These are phyloP conservation scores for Mycena citricolor DNA, from an alignment of 1,284 basidiomycete genomes.

Conservation along the genomic window DNA sequence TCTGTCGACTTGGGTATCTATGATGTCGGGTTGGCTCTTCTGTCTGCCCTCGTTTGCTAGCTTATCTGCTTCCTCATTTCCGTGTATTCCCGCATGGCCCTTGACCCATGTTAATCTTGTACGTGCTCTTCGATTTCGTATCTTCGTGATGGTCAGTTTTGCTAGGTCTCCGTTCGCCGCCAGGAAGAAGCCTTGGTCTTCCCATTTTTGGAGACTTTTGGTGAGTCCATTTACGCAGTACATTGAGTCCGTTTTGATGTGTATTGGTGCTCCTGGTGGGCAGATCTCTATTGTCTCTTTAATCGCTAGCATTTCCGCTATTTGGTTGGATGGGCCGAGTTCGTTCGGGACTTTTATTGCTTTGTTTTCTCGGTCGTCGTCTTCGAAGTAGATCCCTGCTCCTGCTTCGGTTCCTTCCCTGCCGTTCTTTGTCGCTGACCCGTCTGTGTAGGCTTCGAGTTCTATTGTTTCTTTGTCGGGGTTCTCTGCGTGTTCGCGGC, in stretches of 20 bases:
- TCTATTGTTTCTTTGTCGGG: background rate
- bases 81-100: constrained; percentile 10
- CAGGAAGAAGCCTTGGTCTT: constrained; percentile 10
- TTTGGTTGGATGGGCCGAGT: constrained; percentile 4
- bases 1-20: background rate
- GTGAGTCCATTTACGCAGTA: constrained; percentile 5
- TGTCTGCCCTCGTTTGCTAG: constrained; percentile 1
- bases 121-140: constrained; percentile 2
- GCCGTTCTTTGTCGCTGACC: constrained; percentile 6
- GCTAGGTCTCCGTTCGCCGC: constrained; percentile 6
- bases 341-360: background rate
- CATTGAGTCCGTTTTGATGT: constrained; percentile 9
- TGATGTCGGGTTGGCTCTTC: background rate
- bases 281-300: constrained; percentile 1
- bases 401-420: constrained; percentile 15
- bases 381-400: constrained; percentile 25
- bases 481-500: background rate
- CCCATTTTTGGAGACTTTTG: constrained; percentile 4
- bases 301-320: constrained; percentile 1
- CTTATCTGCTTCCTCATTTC: constrained; percentile 13
- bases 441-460: constrained; percentile 10
- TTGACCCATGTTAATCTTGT: constrained; percentile 14
- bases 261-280: constrained; percentile 2
- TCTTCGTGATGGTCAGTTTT: background rate
- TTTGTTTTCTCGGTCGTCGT: constrained; percentile 9